Evolutionary conservation across 176 grass and related monocot species (phyloP).

Genomic region (Carex parvula): DNA sequence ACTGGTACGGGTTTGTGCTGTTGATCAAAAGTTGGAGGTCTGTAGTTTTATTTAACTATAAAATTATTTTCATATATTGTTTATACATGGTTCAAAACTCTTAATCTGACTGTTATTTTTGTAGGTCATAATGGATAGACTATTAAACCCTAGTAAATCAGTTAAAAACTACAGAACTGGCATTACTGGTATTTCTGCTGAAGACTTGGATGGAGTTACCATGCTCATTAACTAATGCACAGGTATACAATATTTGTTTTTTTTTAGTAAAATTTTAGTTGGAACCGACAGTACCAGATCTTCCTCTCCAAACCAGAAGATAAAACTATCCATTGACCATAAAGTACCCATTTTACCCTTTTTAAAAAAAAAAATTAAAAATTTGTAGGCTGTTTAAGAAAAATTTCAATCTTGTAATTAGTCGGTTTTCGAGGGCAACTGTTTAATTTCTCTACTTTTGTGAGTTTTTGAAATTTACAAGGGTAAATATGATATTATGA

Average conservation of each 20-base stretch:
- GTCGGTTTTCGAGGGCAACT: too few species aligned
- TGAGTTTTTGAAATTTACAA: too few species aligned
- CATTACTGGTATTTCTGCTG: slow-evolving; percentile 68
- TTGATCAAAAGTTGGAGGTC: slow-evolving; percentile 74
- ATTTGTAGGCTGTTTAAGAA: too few species aligned
- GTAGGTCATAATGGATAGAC: slow-evolving; percentile 64
- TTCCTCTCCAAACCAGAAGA: not conserved
- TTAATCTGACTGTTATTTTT: not conserved
- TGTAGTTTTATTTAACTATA: not conserved
- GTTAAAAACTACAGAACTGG: slow-evolving; percentile 67
- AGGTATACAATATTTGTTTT: slow-evolving; percentile 39
- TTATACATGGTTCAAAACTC: not conserved
- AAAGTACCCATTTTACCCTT: too few species aligned
- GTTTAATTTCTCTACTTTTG: too few species aligned
- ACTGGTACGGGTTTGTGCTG: slow-evolving; percentile 67
- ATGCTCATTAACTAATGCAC: slow-evolving; percentile 62
- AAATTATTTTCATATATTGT: not conserved
- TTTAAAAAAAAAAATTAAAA: too few species aligned
- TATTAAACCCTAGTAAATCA: slow-evolving; percentile 68
- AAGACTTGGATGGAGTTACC: slow-evolving; percentile 78
- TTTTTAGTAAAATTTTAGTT: not conserved
- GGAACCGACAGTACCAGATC: not conserved
- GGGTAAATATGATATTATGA: too few species aligned
- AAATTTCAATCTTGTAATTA: too few species aligned
- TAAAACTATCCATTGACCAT: not conserved